Conservation (phyloP, 805 yeast species). For the Zygotorulaspora danielsina region DNA sequence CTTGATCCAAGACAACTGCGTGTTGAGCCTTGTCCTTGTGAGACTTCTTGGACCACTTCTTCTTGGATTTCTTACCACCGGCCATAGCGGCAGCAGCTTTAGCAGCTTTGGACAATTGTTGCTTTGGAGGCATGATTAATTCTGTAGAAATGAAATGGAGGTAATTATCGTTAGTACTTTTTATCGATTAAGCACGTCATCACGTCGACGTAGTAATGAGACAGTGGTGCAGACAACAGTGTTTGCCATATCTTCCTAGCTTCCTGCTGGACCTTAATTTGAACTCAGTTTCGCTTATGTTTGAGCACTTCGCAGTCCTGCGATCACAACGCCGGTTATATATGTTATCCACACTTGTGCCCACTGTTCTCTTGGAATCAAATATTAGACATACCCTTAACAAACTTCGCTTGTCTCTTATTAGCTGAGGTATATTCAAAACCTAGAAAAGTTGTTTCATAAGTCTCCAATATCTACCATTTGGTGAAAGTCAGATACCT, state of each 20-base stretch:
- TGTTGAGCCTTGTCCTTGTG: constrained; percentile 99
- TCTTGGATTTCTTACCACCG: constrained; percentile 99
- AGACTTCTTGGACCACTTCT: constrained; percentile 99
- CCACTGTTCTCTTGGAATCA: neutral
- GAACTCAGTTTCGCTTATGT: too few species aligned
- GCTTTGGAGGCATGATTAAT: constrained; percentile 91
- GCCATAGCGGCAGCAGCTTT: constrained; percentile 99
- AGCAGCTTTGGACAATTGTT: constrained; percentile 99
- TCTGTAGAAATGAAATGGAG: neutral
- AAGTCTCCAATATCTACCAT: constrained; percentile 3
- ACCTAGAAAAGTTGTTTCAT: neutral
- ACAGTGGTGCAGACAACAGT: too few species aligned
- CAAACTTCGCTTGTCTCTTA: constrained; percentile 13
- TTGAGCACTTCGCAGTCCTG: neutral
- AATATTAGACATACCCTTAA: constrained; percentile 12
- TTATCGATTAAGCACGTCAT: too few species aligned
- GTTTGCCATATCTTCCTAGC: too few species aligned
- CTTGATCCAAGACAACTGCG: constrained; percentile 95
- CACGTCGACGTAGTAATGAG: too few species aligned
- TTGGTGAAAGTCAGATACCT: neutral
- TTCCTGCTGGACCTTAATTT: neutral
- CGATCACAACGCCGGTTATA: neutral
- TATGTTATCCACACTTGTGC: neutral
- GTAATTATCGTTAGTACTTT: constrained; percentile 7
- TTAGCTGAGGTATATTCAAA: neutral